Conservation (phyloP, 177 flowering plant species). For the Vitis hybrid region DNA sequence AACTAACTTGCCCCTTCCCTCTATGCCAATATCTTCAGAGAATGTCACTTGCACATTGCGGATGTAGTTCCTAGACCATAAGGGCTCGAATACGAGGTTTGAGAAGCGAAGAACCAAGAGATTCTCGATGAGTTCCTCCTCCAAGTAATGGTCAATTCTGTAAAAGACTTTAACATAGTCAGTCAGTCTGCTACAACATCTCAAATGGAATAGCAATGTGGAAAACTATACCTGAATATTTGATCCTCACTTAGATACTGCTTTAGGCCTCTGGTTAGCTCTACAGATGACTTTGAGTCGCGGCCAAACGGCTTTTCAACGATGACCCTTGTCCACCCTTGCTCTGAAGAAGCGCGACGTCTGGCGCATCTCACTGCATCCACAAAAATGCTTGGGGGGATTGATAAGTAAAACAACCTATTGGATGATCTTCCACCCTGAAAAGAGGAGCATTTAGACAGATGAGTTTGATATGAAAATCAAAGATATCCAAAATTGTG, state of each 20-base stretch:
- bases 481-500: background rate
- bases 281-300: conserved; percentile 11
- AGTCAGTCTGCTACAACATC: no score
- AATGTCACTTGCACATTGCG: conserved; percentile 29
- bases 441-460: background rate
- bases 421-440: conserved; percentile 1
- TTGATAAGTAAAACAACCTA: conserved; percentile 4
- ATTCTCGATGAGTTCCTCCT: conserved; percentile 27
- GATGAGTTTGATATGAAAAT: background rate
- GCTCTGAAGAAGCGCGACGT: conserved; percentile 13
- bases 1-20: conserved; percentile 26
- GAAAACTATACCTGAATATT: conserved; percentile 12
- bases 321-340: conserved; percentile 18
- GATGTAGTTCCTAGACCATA: conserved; percentile 29
- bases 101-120: conserved; percentile 28
- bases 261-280: conserved; percentile 12
- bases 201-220: no score
- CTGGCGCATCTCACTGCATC: conserved; percentile 18
- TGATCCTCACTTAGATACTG: conserved; percentile 12
- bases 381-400: conserved; percentile 13
- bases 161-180: background rate
- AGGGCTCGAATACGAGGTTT: conserved; percentile 30
- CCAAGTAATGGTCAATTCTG: conserved; percentile 33
- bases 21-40: conserved; percentile 28
- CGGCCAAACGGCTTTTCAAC: conserved; percentile 19